Percentiles rank a stretch among this genome's conserved stretches.
phyloP scores from a whole-genome alignment of 2,329 filamentous ascomycete species.

The Cordyceps tenuipes region DNA sequence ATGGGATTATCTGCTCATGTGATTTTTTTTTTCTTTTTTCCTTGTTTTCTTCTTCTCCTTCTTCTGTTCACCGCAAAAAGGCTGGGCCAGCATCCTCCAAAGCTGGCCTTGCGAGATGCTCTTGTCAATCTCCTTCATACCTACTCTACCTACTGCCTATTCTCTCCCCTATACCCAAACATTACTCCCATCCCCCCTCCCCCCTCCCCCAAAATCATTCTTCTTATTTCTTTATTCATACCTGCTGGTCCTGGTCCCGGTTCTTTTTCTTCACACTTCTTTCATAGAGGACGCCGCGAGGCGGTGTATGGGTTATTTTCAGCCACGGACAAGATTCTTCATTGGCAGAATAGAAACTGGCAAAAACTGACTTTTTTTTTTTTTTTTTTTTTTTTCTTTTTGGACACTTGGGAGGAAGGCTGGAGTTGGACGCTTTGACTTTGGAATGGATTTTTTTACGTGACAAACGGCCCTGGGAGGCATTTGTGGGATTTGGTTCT shows the following conservation, averaged over 20 bases:
- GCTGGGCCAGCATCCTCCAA: constrained; percentile 3
- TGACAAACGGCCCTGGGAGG: background rate
- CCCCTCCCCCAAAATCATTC: constrained; percentile 18
- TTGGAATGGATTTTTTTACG: background rate
- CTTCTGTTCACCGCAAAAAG: constrained; percentile 4
- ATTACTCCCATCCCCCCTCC: too few relatives aligned
- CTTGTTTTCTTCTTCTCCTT: too few relatives aligned
- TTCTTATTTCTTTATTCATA: constrained; percentile 16
- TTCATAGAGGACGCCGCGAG: constrained; percentile 34
- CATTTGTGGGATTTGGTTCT: background rate
- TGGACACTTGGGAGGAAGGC: constrained; percentile 1
- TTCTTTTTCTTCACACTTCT: constrained; percentile 10
- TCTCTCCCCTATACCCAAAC: constrained; percentile 16
- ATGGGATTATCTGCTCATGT: constrained; percentile 92
- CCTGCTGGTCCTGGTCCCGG: constrained; percentile 15
- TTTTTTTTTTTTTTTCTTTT: background rate
- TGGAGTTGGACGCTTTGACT: background rate
- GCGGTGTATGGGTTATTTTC: constrained; percentile 18
- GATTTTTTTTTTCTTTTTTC: constrained; percentile 13
- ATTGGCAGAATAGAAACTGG: constrained; percentile 7
- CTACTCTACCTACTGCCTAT: too few relatives aligned
- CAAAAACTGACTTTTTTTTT: too few relatives aligned
- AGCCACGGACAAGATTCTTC: constrained; percentile 9
- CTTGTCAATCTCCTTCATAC: constrained; percentile 16
- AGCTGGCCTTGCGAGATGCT: constrained; percentile 18